Evolutionary conservation across 208 protist genomes (phyloP).

Genomic region (Trypanosoma brucei): DNA sequence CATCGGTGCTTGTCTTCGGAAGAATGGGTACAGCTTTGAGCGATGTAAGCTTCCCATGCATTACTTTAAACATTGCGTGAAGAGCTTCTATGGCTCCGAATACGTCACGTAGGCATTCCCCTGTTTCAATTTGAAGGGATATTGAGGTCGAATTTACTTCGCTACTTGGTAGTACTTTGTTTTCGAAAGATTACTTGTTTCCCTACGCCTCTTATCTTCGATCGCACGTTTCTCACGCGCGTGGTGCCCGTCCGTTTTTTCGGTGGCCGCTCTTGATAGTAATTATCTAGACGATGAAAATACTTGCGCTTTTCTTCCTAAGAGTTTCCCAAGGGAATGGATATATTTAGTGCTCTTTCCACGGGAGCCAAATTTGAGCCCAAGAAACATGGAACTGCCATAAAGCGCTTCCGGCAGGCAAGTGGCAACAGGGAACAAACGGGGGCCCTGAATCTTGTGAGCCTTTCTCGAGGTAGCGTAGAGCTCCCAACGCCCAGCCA

Average conservation of each 20-base stretch:
- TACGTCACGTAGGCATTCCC: slow-evolving; percentile 36
- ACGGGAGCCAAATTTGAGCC: slow-evolving; percentile 58
- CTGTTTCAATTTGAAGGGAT: neutral
- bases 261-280: too few relatives aligned
- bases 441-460: slow-evolving; percentile 3
- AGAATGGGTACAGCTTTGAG: slow-evolving; percentile 71
- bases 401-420: slow-evolving; percentile 51
- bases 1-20: slow-evolving; percentile 62
- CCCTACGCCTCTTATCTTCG: too few relatives aligned
- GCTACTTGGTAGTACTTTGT: too few relatives aligned
- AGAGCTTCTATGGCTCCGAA: slow-evolving; percentile 63
- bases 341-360: slow-evolving; percentile 56
- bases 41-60: slow-evolving; percentile 61
- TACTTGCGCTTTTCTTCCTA: too few relatives aligned
- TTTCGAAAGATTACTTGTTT: too few relatives aligned
- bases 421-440: slow-evolving; percentile 12
- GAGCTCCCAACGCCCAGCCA: slow-evolving; percentile 37
- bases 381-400: slow-evolving; percentile 40
- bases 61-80: slow-evolving; percentile 82
- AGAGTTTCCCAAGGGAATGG: slow-evolving; percentile 31
- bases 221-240: too few relatives aligned
- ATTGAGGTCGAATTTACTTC: too few relatives aligned
- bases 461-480: slow-evolving; percentile 7
- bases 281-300: too few relatives aligned
- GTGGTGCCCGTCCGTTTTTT: too few relatives aligned